A percentile compares a stretch with the other conserved stretches of the same genome.
phyloP scores from a whole-genome alignment of 2,329 filamentous ascomycete species.

The Thelonectria rubi region DNA sequence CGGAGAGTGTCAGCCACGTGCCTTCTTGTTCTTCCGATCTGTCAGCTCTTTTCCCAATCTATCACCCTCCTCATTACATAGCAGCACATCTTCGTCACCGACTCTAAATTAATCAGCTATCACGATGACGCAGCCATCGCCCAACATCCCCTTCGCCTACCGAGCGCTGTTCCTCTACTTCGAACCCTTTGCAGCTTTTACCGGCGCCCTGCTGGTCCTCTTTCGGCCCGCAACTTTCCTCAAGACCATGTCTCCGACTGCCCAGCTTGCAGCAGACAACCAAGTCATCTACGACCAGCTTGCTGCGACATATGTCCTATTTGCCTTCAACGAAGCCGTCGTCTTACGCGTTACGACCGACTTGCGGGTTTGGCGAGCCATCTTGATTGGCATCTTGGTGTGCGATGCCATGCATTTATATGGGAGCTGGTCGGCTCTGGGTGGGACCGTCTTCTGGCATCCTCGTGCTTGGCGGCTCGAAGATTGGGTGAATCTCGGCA shows the following conservation, averaged over 20 bases:
- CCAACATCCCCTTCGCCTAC: conserved; percentile 26
- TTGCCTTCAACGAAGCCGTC: conserved; percentile 33
- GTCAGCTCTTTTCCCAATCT: no score
- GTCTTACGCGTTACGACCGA: conserved; percentile 26
- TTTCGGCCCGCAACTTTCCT: conserved; percentile 18
- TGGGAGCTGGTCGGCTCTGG: conserved; percentile 25
- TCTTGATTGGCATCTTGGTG: conserved; percentile 22
- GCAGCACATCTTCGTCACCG: no score
- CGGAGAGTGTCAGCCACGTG: no score
- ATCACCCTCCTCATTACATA: no score
- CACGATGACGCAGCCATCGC: not conserved
- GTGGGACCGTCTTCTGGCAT: conserved; percentile 24
- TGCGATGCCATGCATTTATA: conserved; percentile 32
- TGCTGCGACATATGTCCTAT: conserved; percentile 29
- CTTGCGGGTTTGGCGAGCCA: conserved; percentile 21
- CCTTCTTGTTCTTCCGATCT: no score
- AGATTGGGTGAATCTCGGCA: conserved; percentile 33
- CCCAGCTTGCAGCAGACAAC: conserved; percentile 24
- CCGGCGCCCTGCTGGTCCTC: conserved; percentile 15
- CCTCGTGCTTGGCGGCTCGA: conserved; percentile 25
- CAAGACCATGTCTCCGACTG: conserved; percentile 25
- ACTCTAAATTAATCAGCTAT: no score
- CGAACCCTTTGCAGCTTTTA: conserved; percentile 24
- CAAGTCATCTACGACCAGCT: conserved; percentile 32
- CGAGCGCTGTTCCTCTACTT: conserved; percentile 30